Evolutionary conservation across 2,329 filamentous ascomycete species (phyloP).

Genomic region (Fusarium camptoceras): DNA sequence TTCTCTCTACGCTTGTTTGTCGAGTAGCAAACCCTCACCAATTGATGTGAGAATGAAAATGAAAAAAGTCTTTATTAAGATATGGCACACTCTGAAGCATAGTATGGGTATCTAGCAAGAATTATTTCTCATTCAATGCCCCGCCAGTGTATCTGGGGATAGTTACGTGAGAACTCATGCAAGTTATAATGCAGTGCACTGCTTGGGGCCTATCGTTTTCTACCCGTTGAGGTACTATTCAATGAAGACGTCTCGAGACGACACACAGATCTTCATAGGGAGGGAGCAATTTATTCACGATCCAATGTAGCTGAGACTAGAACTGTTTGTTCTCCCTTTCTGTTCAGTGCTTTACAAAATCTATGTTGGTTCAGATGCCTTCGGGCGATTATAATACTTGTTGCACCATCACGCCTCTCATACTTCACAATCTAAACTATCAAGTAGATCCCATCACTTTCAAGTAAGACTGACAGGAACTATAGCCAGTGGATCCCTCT

Average conservation of each 20-base stretch:
- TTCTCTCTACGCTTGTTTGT: background rate
- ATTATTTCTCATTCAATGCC: background rate
- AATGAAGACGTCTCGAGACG: background rate
- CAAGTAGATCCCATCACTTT: too few species aligned
- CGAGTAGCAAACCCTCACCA: background rate
- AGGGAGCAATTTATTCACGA: background rate
- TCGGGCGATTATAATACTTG: background rate
- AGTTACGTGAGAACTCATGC: too few species aligned
- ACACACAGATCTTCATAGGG: background rate
- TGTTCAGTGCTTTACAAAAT: background rate
- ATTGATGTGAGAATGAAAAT: background rate
- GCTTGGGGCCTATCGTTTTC: background rate
- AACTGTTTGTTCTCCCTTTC: background rate
- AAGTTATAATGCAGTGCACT: background rate
- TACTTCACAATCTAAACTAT: background rate
- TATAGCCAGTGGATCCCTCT: too few species aligned
- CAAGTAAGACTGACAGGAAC: background rate
- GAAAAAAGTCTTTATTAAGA: background rate
- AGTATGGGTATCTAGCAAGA: background rate
- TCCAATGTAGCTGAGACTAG: background rate
- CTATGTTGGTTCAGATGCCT: background rate
- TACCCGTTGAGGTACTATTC: background rate
- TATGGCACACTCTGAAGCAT: background rate
- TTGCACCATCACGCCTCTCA: background rate
- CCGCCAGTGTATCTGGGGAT: fast-evolving